Percentiles rank a stretch among this genome's conserved stretches.
Evolutionary conservation across 768 basidiomycete species (phyloP).

Genomic region (Lactifluus echinatus): DNA sequence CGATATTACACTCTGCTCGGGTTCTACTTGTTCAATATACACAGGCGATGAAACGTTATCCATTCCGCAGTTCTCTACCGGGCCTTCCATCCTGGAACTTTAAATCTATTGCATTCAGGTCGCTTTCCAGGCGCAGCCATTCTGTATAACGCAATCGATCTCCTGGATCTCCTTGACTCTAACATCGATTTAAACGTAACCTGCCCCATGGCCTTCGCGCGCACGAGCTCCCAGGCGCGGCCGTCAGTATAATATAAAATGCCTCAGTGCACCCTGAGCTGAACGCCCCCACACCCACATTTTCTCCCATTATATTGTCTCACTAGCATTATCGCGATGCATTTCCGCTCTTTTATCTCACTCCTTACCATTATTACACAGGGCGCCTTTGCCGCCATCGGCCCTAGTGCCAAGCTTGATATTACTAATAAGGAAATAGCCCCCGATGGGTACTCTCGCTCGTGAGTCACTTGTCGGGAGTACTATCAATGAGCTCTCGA

Average conservation of each 20-base stretch:
- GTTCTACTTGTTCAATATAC: no score
- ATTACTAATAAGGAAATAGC: conserved; percentile 19
- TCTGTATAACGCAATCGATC: background rate
- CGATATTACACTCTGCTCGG: no score
- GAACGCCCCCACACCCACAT: background rate
- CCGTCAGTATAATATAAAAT: background rate
- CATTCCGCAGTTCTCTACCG: background rate
- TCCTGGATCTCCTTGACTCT: background rate
- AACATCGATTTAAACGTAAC: background rate
- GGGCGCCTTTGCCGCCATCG: conserved; percentile 15
- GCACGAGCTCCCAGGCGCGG: background rate
- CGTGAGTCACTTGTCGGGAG: background rate
- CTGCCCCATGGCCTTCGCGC: background rate
- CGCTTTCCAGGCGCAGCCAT: no score
- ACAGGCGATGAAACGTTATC: background rate
- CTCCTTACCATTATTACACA: conserved; percentile 3
- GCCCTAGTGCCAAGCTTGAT: conserved; percentile 18
- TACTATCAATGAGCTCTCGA: background rate
- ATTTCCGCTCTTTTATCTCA: background rate
- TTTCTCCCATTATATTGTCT: background rate
- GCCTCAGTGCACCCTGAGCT: background rate
- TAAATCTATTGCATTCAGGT: no score
- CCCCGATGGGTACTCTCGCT: conserved; percentile 24
- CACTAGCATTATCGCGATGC: background rate
- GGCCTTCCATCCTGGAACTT: background rate